Percentiles rank a stretch among this genome's conserved stretches.
Evolutionary conservation across 148 eudicot species (phyloP).

Genomic region (Fallopia convolvulus): DNA sequence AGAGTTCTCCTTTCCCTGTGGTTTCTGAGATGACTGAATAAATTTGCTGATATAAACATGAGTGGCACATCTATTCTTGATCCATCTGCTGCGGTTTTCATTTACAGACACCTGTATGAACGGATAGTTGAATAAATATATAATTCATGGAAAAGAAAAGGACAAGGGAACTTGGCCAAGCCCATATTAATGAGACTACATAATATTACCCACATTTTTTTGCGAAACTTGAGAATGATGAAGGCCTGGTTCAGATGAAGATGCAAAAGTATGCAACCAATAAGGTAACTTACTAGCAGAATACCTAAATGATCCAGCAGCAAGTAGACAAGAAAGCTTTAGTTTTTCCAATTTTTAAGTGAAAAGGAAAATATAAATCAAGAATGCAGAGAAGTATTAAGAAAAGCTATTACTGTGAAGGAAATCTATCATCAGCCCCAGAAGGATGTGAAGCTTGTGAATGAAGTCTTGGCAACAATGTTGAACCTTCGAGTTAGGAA

Average conservation of each 20-base stretch:
- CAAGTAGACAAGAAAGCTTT: not conserved
- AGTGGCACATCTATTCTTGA: constrained; percentile 54
- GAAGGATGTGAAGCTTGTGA: constrained; percentile 17
- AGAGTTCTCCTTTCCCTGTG: constrained; percentile 29
- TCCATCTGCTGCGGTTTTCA: constrained; percentile 18
- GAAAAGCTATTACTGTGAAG: constrained; percentile 24
- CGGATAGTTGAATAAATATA: not conserved
- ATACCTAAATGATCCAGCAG: constrained; percentile 12
- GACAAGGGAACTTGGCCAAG: not conserved
- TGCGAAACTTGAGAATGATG: not conserved
- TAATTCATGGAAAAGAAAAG: not conserved
- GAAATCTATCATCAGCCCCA: constrained; percentile 20
- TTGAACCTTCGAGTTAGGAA: constrained; percentile 8
- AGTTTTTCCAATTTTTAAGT: not conserved
- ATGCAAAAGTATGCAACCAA: constrained; percentile 23
- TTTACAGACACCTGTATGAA: constrained; percentile 27
- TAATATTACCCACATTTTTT: not conserved
- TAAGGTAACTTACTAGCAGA: constrained; percentile 25
- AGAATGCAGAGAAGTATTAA: constrained; percentile 5
- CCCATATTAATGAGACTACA: not conserved
- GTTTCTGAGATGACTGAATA: constrained; percentile 43
- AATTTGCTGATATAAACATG: constrained; percentile 63
- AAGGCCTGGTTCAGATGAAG: constrained; percentile 8
- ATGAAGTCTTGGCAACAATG: constrained; percentile 24
- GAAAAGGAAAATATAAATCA: not conserved